phyloP scores from a whole-genome alignment of 2,329 filamentous ascomycete genomes.

The Ascocoryne sarcoides region DNA sequence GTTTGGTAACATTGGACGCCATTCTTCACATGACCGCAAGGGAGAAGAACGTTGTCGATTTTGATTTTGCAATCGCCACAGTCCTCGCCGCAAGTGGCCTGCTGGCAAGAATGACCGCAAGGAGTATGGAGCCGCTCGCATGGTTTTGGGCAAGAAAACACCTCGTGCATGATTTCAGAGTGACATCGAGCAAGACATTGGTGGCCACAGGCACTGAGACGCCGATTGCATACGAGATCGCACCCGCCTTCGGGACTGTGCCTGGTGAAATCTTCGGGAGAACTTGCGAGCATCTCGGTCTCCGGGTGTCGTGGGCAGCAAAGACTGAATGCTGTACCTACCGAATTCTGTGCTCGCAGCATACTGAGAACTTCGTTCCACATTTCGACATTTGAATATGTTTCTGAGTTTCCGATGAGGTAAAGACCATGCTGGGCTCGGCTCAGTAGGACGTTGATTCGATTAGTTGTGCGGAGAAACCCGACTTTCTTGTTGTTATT shows the following conservation, averaged over 20 bases:
- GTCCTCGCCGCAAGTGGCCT: neutral
- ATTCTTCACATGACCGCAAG: neutral
- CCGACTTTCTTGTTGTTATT: constrained; percentile 50
- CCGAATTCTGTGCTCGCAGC: constrained; percentile 35
- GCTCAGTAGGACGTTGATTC: constrained; percentile 58
- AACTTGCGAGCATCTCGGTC: constrained; percentile 23
- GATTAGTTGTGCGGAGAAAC: constrained; percentile 57
- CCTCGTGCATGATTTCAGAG: constrained; percentile 26
- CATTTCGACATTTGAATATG: constrained; percentile 49
- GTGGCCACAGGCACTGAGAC: constrained; percentile 38
- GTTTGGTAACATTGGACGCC: neutral
- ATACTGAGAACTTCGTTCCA: constrained; percentile 51
- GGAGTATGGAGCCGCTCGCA: neutral
- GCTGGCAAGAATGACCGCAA: constrained; percentile 1
- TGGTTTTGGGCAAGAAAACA: neutral
- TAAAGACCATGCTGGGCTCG: constrained; percentile 64
- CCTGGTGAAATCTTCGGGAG: constrained; percentile 15
- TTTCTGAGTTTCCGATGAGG: constrained; percentile 57
- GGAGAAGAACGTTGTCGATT: neutral
- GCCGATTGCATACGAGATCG: constrained; percentile 22
- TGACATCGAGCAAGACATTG: constrained; percentile 39
- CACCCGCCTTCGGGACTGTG: constrained; percentile 48
- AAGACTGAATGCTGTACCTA: constrained; percentile 45
- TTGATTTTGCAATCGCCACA: constrained; percentile 3
- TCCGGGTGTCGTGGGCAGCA: constrained; percentile 53